Percentiles rank a stretch among this genome's conserved stretches.
Evolutionary conservation across 1,284 basidiomycete genomes (phyloP).

Genomic region (Mycena sp.): DNA sequence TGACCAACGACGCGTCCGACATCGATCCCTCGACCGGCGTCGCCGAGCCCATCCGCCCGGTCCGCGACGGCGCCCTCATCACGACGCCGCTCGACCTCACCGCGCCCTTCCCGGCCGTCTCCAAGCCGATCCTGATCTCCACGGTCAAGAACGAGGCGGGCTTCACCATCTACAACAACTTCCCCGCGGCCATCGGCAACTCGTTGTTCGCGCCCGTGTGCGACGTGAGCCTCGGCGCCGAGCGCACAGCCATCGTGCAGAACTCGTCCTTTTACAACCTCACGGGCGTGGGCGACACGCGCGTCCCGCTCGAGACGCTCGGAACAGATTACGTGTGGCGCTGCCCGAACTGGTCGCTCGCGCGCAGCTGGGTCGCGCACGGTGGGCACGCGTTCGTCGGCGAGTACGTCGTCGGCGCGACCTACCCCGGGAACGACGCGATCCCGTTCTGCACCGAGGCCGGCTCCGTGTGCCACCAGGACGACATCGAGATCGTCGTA

Average conservation of each 20-base stretch:
- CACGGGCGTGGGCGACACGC: slow-evolving; percentile 52
- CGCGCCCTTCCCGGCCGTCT: slow-evolving; percentile 56
- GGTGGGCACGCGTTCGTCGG: slow-evolving; percentile 79
- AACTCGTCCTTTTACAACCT: slow-evolving; percentile 59
- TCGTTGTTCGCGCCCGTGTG: slow-evolving; percentile 53
- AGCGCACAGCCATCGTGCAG: slow-evolving; percentile 58
- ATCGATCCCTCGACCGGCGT: slow-evolving; percentile 63
- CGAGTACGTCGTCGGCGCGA: slow-evolving; percentile 71
- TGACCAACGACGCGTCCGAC: slow-evolving; percentile 50
- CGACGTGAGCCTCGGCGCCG: slow-evolving; percentile 56
- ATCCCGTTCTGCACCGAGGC: slow-evolving; percentile 62
- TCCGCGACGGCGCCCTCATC: slow-evolving; percentile 69
- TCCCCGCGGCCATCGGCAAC: slow-evolving; percentile 46
- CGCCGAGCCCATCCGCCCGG: slow-evolving; percentile 70
- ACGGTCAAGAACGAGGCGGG: slow-evolving; percentile 80
- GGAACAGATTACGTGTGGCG: slow-evolving; percentile 79
- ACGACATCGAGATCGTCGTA: slow-evolving; percentile 75
- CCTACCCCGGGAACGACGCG: slow-evolving; percentile 71
- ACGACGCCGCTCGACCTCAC: slow-evolving; percentile 69
- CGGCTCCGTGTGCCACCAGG: slow-evolving; percentile 75
- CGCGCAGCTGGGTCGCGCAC: slow-evolving; percentile 66
- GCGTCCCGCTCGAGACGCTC: slow-evolving; percentile 66
- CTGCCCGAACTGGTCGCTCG: slow-evolving; percentile 77
- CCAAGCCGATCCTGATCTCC: slow-evolving; percentile 75
- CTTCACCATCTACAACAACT: slow-evolving; percentile 61